Evolutionary conservation across 2,329 filamentous ascomycete genomes (phyloP), one percentile per base, ranked within the genome.

Genomic region (Pseudogymnoascus sp.): DNA sequence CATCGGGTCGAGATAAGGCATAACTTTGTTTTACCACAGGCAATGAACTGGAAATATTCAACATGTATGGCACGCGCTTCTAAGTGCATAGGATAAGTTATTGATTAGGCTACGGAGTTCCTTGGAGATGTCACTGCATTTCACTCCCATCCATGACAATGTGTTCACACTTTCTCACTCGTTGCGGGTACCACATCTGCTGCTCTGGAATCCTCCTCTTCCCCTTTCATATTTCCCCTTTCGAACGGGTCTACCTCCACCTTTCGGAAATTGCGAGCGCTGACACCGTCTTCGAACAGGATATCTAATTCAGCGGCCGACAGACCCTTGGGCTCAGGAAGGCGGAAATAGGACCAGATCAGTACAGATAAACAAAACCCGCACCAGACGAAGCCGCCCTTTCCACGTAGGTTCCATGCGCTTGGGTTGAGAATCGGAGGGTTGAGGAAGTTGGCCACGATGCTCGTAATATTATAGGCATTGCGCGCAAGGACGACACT

Each of bases 251-350:
- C 37, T 25, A 59, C 57, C 12, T n/a, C 8, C n/a, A 38, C 36
- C 33, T 36, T 41, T 6, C 84, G 81, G 71, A 73, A 77, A 50
- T 75, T 71, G 16, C 73, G 66, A 8, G 75, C 74, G 16, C 70
- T 65, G 1, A 75, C 66, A 18, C 68, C 70, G 50, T 70, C 68
- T 61, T 73, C 70, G 65, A 79, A 79, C 50, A 78, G 59, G 3
- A 76, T 67, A 63, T 78, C 76, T 16, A 78, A 62, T 66, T 78
- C 76, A 35, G 70, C 72, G 62, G 73, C 76, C 2, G 73, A 75
- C 14, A 75, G 66, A 6, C 72, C 74, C 64, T 72, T 74, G 0
- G 74, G 70, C 63, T 78, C 76, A 1, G 75, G 73, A 7, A 78
- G 67, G 4, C 74, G 68, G 63, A 73, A 77, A 63, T 71, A 76